Percentiles rank a stretch among this genome's conserved stretches.
phyloP scores from a whole-genome alignment of 768 basidiomycete species.

The Tulasnella sp. region DNA sequence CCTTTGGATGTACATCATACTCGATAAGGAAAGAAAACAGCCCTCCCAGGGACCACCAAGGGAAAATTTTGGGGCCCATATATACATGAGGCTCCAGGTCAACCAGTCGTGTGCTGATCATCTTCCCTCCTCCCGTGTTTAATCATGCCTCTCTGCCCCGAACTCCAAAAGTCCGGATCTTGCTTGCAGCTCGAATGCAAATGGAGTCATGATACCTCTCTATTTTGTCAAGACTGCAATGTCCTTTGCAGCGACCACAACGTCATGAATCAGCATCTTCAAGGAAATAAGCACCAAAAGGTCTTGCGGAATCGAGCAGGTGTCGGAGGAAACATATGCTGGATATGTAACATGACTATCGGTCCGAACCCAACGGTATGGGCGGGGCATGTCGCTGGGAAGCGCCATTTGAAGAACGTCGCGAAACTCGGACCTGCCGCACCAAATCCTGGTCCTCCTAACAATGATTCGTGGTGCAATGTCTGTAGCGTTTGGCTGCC shows the following conservation, averaged over 20 bases:
- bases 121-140: not conserved
- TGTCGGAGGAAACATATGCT: not conserved
- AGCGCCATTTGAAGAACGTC: not conserved
- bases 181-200: not conserved
- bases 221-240: constrained; percentile 12
- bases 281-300: not conserved
- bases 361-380: not conserved
- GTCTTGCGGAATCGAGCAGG: not conserved
- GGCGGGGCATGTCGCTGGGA: not conserved
- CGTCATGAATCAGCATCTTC: not conserved
- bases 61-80: not conserved
- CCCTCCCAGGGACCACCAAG: not conserved
- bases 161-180: not conserved
- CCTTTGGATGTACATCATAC: too few species aligned
- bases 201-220: not conserved
- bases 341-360: not conserved
- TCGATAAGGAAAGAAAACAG: not conserved
- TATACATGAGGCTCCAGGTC: not conserved
- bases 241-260: not conserved
- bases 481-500: not conserved
- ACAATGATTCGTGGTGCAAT: not conserved
- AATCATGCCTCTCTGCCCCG: not conserved
- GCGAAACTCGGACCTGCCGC: not conserved
- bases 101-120: not conserved
- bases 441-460: not conserved